Conservation (phyloP, 2,329 filamentous ascomycete genomes). For the Macroventuria anomochaeta region DNA sequence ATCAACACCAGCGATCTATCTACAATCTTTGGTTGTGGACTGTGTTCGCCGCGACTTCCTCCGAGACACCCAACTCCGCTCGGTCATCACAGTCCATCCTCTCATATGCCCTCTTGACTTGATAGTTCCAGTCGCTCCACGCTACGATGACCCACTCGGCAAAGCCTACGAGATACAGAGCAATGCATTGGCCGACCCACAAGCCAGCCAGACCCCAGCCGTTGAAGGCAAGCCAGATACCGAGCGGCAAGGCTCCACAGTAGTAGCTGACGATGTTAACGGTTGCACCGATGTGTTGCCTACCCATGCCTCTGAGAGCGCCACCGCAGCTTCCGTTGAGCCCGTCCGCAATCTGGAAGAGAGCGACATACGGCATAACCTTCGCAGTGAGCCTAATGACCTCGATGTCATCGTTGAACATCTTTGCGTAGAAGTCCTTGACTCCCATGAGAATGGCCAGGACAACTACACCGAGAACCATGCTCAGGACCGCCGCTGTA, state of each 20-base stretch:
- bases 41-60: conserved; percentile 27
- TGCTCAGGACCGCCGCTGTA: conserved; percentile 74
- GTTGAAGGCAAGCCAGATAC: conserved; percentile 84
- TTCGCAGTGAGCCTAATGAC: conserved; percentile 76
- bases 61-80: conserved; percentile 48
- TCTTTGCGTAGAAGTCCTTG: conserved; percentile 73
- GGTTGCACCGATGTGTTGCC: conserved; percentile 81
- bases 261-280: conserved; percentile 89
- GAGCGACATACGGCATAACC: conserved; percentile 83
- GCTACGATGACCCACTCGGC: conserved; percentile 82
- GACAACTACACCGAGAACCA: conserved; percentile 71
- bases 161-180: conserved; percentile 76
- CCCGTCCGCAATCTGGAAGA: conserved; percentile 91
- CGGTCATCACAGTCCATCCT: conserved; percentile 66
- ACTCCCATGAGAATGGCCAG: conserved; percentile 73
- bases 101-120: conserved; percentile 73
- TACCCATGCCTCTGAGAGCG: conserved; percentile 79
- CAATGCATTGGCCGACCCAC: conserved; percentile 80
- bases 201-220: conserved; percentile 82
- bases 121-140: conserved; percentile 75
- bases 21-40: conserved; percentile 21
- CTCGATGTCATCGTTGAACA: conserved; percentile 79
- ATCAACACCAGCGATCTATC: conserved; percentile 2
- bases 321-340: conserved; percentile 86
- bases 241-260: conserved; percentile 77